Conservation (phyloP, 2,329 filamentous ascomycete species). For the Rachicladosporium sp. region DNA sequence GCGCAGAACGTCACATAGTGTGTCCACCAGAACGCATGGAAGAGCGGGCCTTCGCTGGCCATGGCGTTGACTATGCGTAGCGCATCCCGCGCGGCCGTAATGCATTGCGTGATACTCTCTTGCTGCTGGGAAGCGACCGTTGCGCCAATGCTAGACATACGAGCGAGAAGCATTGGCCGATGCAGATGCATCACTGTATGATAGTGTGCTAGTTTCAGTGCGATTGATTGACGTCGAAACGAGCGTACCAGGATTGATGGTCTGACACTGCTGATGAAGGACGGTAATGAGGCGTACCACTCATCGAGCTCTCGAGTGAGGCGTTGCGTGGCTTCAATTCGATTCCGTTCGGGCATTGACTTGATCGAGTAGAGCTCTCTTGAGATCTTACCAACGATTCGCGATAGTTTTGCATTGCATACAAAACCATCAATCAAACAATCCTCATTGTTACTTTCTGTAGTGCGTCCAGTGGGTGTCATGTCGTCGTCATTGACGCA, state of each 20-base stretch:
- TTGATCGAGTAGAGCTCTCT: constrained; percentile 24
- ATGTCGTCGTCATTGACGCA: constrained; percentile 47
- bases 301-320: constrained; percentile 26
- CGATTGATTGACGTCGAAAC: constrained; percentile 26
- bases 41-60: constrained; percentile 25
- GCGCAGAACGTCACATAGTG: constrained; percentile 40
- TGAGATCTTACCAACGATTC: constrained; percentile 21
- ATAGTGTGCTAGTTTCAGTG: constrained; percentile 21
- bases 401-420: constrained; percentile 32
- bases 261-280: constrained; percentile 32
- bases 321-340: constrained; percentile 27
- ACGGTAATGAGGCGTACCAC: constrained; percentile 27
- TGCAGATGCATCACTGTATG: constrained; percentile 26
- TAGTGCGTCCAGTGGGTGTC: constrained; percentile 26
- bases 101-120: constrained; percentile 6
- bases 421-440: constrained; percentile 35
- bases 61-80: constrained; percentile 26
- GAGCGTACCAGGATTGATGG: constrained; percentile 35
- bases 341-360: constrained; percentile 22
- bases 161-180: constrained; percentile 19
- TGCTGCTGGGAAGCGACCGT: not conserved
- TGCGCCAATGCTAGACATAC: not conserved
- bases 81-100: constrained; percentile 4
- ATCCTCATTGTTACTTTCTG: not conserved
- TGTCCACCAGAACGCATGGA: constrained; percentile 38